Evolutionary conservation across 768 basidiomycete genomes (phyloP), one percentile per base, ranked within the genome.

Genomic region (Tulasnella sp.): DNA sequence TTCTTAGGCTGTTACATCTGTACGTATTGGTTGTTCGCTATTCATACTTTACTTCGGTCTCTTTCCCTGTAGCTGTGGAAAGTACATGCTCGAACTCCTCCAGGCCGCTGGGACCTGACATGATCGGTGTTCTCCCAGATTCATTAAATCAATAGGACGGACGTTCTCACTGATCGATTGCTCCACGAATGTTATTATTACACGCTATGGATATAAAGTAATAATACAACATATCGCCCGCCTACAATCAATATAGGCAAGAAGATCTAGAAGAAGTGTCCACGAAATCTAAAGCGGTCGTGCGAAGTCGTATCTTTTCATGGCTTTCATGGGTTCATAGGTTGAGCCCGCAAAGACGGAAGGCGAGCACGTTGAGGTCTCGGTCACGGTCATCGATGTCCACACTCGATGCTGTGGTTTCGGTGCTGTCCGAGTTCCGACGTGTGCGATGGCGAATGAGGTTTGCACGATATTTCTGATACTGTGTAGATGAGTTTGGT

Each of bases 381-480:
- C 48, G 75, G 20, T 61, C 75, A 29, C 57, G 48, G 20, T 40
- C 35, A 6, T 69, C 75, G n/a, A 46, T 5, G 3, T 76, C 75
- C 55, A 37, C 61, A 37, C 75, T 69, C 13, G 44, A 48, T 9
- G 51, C 73, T 23, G 44, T 74, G 23, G 75, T 69, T 35, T 51
- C 75, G 26, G 48, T 61, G 13, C 51, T 40, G 39, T 57, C 51
- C 26, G 75, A 76, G 42, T 76, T 76, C 23, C 75, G 26, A 6
- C 75, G 51, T 57, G 75, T 40, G 48, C 75, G 48, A 44, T 57
- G 75, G 39, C 75, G 46, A 29, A 67, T 67, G 29, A 57, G 61
- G 39, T n/a, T 48, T 3, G 46, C 39, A n/a, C 74, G 74, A 26
- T 75, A 75, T 39, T 75, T 75, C 48, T 75, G 74, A 75, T 75